phyloP scores from a whole-genome alignment of 129 eudicot species.

The Pittosporum tobira region DNA sequence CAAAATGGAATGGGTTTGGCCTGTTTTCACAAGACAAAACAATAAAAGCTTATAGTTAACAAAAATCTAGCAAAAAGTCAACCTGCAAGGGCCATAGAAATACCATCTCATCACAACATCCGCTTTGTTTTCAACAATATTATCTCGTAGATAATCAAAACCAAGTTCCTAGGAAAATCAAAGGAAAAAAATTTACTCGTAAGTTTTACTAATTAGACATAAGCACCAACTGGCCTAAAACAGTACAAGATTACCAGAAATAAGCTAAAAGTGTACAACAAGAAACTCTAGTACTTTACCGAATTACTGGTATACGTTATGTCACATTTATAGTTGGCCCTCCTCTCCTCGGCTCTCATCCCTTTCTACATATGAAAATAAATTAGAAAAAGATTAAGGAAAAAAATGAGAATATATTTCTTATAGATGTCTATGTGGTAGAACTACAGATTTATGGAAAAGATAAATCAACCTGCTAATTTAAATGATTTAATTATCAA shows the following conservation, averaged over 20 bases:
- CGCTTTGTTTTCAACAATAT: slow-evolving; percentile 69
- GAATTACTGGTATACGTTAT: slow-evolving; percentile 94
- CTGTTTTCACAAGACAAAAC: slow-evolving; percentile 28
- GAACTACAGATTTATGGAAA: neutral
- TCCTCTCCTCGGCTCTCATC: slow-evolving; percentile 70
- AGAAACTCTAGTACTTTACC: slow-evolving; percentile 32
- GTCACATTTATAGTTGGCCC: slow-evolving; percentile 73
- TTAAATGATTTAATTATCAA: slow-evolving; percentile 3
- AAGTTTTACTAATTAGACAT: neutral
- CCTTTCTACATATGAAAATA: slow-evolving; percentile 51
- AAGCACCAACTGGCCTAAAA: neutral
- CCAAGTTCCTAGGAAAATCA: slow-evolving; percentile 78
- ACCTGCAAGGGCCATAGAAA: slow-evolving; percentile 3
- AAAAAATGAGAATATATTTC: too few species aligned
- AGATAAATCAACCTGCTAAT: neutral
- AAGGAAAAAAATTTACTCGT: neutral
- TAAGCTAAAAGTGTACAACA: neutral
- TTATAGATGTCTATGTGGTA: neutral
- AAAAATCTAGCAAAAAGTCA: slow-evolving; percentile 2
- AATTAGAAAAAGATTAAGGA: neutral
- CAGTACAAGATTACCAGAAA: neutral
- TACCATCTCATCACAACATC: slow-evolving; percentile 99
- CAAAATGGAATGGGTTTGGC: slow-evolving; percentile 99
- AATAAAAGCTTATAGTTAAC: neutral
- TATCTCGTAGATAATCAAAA: slow-evolving; percentile 96